These are phyloP conservation scores for Glarea lozoyensis DNA, from an alignment of 495 filamentous ascomycete species.

Conservation along the genomic window DNA sequence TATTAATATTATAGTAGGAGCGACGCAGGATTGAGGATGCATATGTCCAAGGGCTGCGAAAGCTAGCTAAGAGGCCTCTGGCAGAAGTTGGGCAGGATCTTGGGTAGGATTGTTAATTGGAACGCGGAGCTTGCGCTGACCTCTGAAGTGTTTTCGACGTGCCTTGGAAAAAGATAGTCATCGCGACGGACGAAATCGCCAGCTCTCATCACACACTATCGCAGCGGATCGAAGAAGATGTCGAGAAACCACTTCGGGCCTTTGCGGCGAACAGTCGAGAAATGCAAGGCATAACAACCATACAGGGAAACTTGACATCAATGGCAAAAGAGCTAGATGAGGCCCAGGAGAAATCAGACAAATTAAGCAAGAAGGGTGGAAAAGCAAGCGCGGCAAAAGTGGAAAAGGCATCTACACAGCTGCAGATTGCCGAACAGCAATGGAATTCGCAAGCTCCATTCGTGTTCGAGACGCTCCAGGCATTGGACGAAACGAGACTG, in stretches of 20 bases:
- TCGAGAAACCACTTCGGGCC: slow-evolving; percentile 74
- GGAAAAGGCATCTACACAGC: slow-evolving; percentile 60
- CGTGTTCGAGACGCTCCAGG: slow-evolving; percentile 90
- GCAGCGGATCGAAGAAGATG: slow-evolving; percentile 79
- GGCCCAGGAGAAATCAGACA: slow-evolving; percentile 81
- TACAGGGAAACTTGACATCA: slow-evolving; percentile 68
- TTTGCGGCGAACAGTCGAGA: slow-evolving; percentile 66
- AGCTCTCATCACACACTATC: slow-evolving; percentile 78
- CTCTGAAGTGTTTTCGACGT: slow-evolving; percentile 68
- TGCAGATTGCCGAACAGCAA: slow-evolving; percentile 69
- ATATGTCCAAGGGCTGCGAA: slow-evolving; percentile 78
- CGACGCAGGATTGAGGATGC: slow-evolving; percentile 85
- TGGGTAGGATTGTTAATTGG: slow-evolving; percentile 51
- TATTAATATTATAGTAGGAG: slow-evolving; percentile 43
- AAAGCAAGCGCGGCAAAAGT: slow-evolving; percentile 76
- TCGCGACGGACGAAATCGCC: slow-evolving; percentile 69
- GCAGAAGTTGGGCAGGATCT: slow-evolving; percentile 68
- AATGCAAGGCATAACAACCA: slow-evolving; percentile 73
- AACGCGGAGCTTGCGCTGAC: slow-evolving; percentile 12
- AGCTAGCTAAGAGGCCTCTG: slow-evolving; percentile 61
- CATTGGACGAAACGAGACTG: slow-evolving; percentile 77
- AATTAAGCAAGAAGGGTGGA: slow-evolving; percentile 68
- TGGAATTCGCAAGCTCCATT: slow-evolving; percentile 97
- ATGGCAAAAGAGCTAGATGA: slow-evolving; percentile 80
- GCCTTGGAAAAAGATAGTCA: slow-evolving; percentile 88